Base-by-base conservation (phyloP, 1,284 basidiomycete species). In the Moniliella sp. region DNA sequence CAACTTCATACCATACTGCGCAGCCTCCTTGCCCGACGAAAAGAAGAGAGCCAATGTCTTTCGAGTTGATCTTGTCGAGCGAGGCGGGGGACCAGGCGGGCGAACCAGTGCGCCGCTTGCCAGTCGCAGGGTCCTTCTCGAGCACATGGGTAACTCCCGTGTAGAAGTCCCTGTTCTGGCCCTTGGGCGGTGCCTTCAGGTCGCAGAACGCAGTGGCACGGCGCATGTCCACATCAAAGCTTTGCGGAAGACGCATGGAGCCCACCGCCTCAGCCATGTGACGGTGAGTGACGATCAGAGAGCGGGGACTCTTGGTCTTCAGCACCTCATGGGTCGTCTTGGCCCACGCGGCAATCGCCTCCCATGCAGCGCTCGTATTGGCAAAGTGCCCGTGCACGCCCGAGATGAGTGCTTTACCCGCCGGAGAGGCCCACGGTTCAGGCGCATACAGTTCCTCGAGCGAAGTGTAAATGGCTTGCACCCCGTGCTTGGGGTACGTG, bases 91-190 rank as follows among this genome's bases (percentile, higher is more conserved):
- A 26, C 56, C 56, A 59, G 1, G 33, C 25, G 0, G 56, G 48
- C 3, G 37, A 25, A 7, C 52, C 54, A 3, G 40, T 37, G 5
- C 45, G 18, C 16, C 54, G 43, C 38, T 57, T 54, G 18, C 52
- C 52, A 10, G 52, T 56, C 4, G 26, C 31, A 0, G n/a, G 56
- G 25, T 59, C 54, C 25, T 48, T 47, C 11, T 39, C 40, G 8
- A 59, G 39, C 3, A 46, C 44, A 35, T 50, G 46, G 5, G 41
- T 45, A 0, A 59, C 56, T 14, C 56, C 56, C 12, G 35, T 45
- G 41, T 53, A 45, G 25, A 59, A 59, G 66, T 68, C 38, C 8
- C 52, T 36, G 7, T 54, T 54, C 15, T 52, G 28, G 12, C 40
- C 34, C n/a, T n/a, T n/a, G n/a, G n/a, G n/a, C n/a, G n/a, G n/a